These are phyloP conservation scores for Candida smagusa DNA, from an alignment of 1,139 yeast genomes.

Conservation along the genomic window DNA sequence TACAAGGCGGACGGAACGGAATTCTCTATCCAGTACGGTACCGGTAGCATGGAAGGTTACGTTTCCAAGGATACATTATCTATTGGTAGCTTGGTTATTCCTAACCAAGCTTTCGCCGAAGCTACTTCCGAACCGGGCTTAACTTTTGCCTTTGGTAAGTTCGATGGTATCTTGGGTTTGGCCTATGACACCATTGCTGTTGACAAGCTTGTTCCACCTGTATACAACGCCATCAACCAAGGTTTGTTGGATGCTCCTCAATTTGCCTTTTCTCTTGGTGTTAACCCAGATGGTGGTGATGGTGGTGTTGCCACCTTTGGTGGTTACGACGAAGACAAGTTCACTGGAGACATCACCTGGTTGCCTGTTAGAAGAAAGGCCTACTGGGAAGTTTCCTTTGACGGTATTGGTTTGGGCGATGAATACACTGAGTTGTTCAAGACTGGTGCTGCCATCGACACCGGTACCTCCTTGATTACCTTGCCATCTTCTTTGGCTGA, in stretches of 20 bases:
- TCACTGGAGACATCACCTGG: conserved; percentile 82
- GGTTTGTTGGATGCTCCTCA: conserved; percentile 79
- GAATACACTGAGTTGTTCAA: conserved; percentile 78
- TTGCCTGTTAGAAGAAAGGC: conserved; percentile 98
- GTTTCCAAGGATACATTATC: conserved; percentile 79
- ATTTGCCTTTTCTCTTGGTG: conserved; percentile 90
- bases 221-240: conserved; percentile 80
- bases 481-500: conserved; percentile 94
- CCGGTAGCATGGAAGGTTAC: conserved; percentile 89
- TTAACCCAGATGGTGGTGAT: conserved; percentile 55
- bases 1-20: conserved; percentile 84
- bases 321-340: conserved; percentile 77
- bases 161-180: conserved; percentile 94
- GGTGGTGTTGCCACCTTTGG: conserved; percentile 96
- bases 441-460: conserved; percentile 97
- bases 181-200: conserved; percentile 91
- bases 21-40: conserved; percentile 84
- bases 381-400: conserved; percentile 96
- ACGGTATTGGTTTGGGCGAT: conserved; percentile 85
- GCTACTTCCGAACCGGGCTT: conserved; percentile 96
- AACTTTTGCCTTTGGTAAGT: conserved; percentile 96
- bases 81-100: conserved; percentile 80
- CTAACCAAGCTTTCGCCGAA: conserved; percentile 91
- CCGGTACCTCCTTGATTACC: conserved; percentile 95
- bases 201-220: conserved; percentile 84